These are phyloP conservation scores for Curvularia lunata DNA, from an alignment of 2,329 filamentous ascomycete species.

Conservation along the genomic window DNA sequence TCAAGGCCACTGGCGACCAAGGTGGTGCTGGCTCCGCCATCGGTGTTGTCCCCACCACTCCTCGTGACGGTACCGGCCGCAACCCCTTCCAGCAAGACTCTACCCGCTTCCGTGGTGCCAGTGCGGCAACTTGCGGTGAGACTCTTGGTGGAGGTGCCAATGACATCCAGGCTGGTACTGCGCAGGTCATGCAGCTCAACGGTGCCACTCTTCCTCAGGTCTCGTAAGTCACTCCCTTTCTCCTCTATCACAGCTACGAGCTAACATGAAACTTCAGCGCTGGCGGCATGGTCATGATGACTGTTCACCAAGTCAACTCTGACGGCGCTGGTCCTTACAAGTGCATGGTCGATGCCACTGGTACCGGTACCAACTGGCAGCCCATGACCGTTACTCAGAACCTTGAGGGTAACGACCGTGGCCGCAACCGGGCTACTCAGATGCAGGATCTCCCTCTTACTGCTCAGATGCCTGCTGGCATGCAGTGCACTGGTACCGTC, in stretches of 20 bases:
- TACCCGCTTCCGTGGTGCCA: conserved; percentile 65
- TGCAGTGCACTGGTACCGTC: conserved; percentile 65
- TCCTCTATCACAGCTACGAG: neutral
- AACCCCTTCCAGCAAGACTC: conserved; percentile 69
- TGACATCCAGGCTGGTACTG: conserved; percentile 62
- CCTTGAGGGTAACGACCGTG: conserved; percentile 59
- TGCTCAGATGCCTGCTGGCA: conserved; percentile 62
- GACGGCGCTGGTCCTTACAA: conserved; percentile 71
- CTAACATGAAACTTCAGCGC: conserved; percentile 34
- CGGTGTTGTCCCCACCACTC: conserved; percentile 63
- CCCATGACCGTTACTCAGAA: conserved; percentile 63
- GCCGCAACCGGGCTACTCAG: conserved; percentile 48
- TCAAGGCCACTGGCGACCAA: conserved; percentile 62
- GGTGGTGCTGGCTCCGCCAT: conserved; percentile 60
- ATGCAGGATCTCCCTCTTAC: conserved; percentile 56
- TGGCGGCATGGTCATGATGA: conserved; percentile 64
- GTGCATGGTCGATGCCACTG: conserved; percentile 69
- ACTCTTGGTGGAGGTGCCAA: conserved; percentile 64
- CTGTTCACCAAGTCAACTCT: conserved; percentile 70
- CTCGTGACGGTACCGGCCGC: conserved; percentile 66
- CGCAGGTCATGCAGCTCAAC: conserved; percentile 63
- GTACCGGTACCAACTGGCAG: conserved; percentile 61
- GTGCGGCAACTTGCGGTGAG: conserved; percentile 63
- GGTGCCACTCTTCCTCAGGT: conserved; percentile 66
- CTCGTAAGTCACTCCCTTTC: neutral